Conservation (phyloP, 1,139 yeast species). For the Hanseniaspora sp. region DNA sequence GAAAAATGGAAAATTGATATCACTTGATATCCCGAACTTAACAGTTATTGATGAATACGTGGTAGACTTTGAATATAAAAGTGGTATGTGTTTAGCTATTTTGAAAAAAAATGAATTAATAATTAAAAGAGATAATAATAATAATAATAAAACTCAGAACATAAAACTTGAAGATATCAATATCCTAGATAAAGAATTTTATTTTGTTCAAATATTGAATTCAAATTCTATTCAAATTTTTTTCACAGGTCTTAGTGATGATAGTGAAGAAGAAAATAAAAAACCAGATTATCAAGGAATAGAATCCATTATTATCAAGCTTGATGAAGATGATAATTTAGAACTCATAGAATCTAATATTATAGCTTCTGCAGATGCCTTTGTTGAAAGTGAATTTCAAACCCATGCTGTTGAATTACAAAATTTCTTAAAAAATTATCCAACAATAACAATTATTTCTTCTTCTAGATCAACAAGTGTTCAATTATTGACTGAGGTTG, state of each 20-base stretch:
- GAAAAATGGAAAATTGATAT: not conserved
- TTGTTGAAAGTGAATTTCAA: conserved; percentile 17
- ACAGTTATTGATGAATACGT: not conserved
- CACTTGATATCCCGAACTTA: not conserved
- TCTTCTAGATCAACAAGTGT: conserved; percentile 57
- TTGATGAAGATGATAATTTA: conserved; percentile 23
- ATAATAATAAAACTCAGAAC: not conserved
- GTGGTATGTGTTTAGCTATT: not conserved
- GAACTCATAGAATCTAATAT: conserved; percentile 23
- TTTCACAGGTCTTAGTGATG: conserved; percentile 19
- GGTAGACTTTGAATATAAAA: conserved; percentile 8
- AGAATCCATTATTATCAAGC: conserved; percentile 21
- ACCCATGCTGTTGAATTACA: conserved; percentile 17
- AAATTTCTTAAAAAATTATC: conserved; percentile 17
- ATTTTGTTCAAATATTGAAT: not conserved
- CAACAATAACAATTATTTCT: conserved; percentile 36
- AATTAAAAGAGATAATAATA: not conserved
- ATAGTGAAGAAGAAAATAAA: conserved; percentile 16
- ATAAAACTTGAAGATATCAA: not conserved
- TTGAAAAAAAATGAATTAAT: not conserved
- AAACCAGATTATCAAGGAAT: conserved; percentile 20
- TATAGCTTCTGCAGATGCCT: conserved; percentile 16
- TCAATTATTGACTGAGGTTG: conserved; percentile 33
- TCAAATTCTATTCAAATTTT: not conserved
- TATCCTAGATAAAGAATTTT: conserved; percentile 7